phyloP scores from a whole-genome alignment of 2,329 filamentous ascomycete species.

The Calonectria hongkongensis region DNA sequence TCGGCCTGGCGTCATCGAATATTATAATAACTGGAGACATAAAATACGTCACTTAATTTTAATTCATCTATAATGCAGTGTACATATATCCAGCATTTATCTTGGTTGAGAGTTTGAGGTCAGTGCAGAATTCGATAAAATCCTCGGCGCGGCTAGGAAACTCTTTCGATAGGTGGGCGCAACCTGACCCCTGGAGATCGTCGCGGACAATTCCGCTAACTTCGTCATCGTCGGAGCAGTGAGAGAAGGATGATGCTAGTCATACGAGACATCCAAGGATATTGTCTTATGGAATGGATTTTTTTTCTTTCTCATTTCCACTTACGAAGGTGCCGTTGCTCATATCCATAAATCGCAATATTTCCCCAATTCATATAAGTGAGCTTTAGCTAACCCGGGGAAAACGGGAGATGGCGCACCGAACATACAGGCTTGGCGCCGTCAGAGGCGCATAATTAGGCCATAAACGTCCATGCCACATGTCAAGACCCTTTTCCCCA shows the following conservation, averaged over 20 bases:
- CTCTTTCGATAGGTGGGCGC: constrained; percentile 19
- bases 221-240: constrained; percentile 14
- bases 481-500: constrained; percentile 10
- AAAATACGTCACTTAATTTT: background rate
- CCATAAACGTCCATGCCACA: constrained; percentile 16
- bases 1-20: too few species aligned
- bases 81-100: background rate
- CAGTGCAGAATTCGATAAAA: constrained; percentile 4
- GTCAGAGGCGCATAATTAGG: constrained; percentile 24
- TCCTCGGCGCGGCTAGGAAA: constrained; percentile 1
- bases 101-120: background rate
- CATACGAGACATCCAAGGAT: background rate
- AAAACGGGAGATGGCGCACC: constrained; percentile 10
- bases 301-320: background rate
- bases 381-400: background rate
- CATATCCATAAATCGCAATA: background rate
- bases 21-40: too few species aligned
- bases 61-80: background rate
- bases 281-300: background rate
- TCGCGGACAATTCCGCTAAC: constrained; percentile 18
- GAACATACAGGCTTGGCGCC: constrained; percentile 1
- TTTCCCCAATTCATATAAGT: constrained; percentile 18
- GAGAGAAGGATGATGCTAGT: constrained; percentile 3
- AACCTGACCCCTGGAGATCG: constrained; percentile 23
- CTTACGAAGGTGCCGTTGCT: background rate